Base-by-base conservation (phyloP, 257 asterid species). In the Capsicum baccatum region DNA sequence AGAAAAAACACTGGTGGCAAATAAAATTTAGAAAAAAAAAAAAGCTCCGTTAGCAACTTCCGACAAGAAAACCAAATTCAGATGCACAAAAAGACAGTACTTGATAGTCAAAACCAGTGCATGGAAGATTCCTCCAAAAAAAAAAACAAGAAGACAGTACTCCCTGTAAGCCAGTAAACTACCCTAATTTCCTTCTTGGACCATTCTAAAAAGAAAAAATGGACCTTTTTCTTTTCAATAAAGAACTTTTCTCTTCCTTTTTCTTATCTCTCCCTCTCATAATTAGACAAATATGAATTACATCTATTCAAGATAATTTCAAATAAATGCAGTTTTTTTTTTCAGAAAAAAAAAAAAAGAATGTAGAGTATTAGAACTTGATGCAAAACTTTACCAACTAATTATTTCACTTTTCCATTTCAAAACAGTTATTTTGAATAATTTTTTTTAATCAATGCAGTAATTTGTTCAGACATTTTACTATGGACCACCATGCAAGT, bases 41-140 rank as follows among this genome's bases (percentile, higher is more conserved):
- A 76, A 48, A 26, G 62, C 81, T 76, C 48, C 2, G 15, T n/a
- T 7, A 76, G 63, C 5, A 52, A 76, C 63, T 76, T 76, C 81
- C 73, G 26, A 64, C 81, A 54, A 76, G 48, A 76, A 50, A 76
- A 52, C 21, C 47, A 52, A 50, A 76, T 76, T 76, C 81, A 76
- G 81, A 52, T 14, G 81, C 26, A 76, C 64, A 52, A 76, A 76
- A 26, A 26, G 63, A 76, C 64, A 76, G 13, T 76, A 26, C 1
- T 76, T 7, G 81, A 76, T 76, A 54, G 26, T 44, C 79, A 9
- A 70, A 70, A 17, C 79, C 3, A 26, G 79, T 26, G 48, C 26
- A 52, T 76, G 63, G 63, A 76, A 52, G 63, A 76, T 26, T 73
- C 7, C 59, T 73, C 7, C 59, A 54, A 50, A 52, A 68, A 50